Evolutionary conservation across 2,329 filamentous ascomycete species (phyloP).

Genomic region (Colletotrichum falcatum): DNA sequence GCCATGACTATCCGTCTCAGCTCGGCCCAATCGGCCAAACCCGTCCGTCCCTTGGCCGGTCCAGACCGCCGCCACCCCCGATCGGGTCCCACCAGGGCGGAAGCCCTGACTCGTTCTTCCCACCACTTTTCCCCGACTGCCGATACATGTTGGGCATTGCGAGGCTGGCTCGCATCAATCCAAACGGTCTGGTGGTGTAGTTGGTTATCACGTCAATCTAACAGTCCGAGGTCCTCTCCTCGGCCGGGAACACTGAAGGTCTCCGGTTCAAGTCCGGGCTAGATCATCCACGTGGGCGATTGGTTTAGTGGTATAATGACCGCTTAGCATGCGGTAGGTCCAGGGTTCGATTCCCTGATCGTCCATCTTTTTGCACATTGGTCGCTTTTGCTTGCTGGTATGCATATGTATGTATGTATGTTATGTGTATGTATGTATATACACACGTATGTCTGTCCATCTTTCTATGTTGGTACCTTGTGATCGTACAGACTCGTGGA

Average conservation of each 20-base stretch:
- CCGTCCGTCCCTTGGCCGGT: neutral
- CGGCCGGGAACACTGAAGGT: constrained; percentile 32
- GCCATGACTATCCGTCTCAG: neutral
- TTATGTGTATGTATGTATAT: too few relatives aligned
- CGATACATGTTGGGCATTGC: neutral
- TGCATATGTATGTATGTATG: too few relatives aligned
- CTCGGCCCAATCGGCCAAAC: too few relatives aligned
- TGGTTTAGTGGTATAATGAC: constrained; percentile 41
- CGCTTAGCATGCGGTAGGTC: constrained; percentile 41
- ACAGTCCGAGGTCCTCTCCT: constrained; percentile 45
- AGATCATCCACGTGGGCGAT: constrained; percentile 32
- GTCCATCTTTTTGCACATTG: constrained; percentile 21
- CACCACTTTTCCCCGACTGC: neutral
- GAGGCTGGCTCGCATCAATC: fast-evolving
- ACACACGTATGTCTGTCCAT: neutral
- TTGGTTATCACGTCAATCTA: constrained; percentile 64
- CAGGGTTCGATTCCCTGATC: constrained; percentile 39
- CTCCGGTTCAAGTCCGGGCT: constrained; percentile 40
- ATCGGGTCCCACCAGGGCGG: neutral
- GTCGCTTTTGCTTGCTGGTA: too few relatives aligned
- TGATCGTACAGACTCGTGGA: too few relatives aligned
- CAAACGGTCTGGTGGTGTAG: constrained; percentile 48
- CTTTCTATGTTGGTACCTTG: neutral
- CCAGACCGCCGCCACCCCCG: neutral
- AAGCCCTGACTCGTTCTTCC: neutral